Conservation (phyloP, 2,329 filamentous ascomycete species). For the Cercospora sp. region DNA sequence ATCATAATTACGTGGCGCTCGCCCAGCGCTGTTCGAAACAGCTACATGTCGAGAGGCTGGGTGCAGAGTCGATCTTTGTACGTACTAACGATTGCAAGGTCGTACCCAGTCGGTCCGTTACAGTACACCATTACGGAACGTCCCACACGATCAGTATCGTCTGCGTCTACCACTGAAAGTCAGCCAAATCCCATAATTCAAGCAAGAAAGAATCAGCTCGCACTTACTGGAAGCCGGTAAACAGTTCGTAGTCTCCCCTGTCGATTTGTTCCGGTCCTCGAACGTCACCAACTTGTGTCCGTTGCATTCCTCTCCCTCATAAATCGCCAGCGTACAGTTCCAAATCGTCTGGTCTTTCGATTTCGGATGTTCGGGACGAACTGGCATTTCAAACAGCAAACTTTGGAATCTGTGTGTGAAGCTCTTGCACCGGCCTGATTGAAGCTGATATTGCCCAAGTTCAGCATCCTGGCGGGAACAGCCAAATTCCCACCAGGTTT, state of each 20-base stretch:
- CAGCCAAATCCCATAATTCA: background rate
- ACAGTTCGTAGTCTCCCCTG: background rate
- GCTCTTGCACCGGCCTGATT: slow-evolving; percentile 4
- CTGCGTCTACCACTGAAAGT: background rate
- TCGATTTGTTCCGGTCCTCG: background rate
- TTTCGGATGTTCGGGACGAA: background rate
- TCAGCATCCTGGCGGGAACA: slow-evolving; percentile 1
- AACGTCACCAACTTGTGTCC: slow-evolving; percentile 1
- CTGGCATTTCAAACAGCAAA: slow-evolving; percentile 3
- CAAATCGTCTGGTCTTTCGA: background rate
- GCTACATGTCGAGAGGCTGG: background rate
- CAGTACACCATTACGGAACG: slow-evolving; percentile 2
- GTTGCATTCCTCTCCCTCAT: background rate
- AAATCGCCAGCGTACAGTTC: slow-evolving; percentile 2
- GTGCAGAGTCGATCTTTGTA: background rate
- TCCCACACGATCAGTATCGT: slow-evolving; percentile 4
- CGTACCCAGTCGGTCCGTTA: background rate
- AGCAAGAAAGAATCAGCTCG: background rate
- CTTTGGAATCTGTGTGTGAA: background rate
- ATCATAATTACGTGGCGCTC: background rate
- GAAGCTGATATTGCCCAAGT: background rate
- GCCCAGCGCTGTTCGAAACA: background rate
- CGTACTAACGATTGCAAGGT: slow-evolving; percentile 5
- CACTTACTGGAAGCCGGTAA: background rate
- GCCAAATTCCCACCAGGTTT: slow-evolving; percentile 5